phyloP scores from a whole-genome alignment of 2,329 filamentous ascomycete genomes.

The Aspergillus bombycis region DNA sequence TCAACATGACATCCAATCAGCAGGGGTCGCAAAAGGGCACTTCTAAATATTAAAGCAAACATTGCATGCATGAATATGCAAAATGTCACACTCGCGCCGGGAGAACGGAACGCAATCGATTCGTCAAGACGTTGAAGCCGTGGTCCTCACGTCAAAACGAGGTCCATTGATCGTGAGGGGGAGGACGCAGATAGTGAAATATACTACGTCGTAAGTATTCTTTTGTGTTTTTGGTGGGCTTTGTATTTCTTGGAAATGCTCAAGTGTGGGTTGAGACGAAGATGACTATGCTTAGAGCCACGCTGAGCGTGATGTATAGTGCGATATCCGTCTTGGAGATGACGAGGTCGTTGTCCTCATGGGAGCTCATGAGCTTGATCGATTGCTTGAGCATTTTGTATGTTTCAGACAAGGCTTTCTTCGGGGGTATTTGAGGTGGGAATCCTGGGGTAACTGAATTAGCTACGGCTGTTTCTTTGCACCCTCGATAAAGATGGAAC shows the following conservation, averaged over 20 bases:
- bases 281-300: neutral
- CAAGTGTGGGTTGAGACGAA: neutral
- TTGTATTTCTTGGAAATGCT: neutral
- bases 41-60: neutral
- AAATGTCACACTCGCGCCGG: neutral
- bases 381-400: neutral
- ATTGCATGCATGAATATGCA: neutral
- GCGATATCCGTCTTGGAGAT: neutral
- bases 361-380: neutral
- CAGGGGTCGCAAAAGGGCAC: neutral
- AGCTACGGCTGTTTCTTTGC: neutral
- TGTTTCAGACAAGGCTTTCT: neutral
- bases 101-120: neutral
- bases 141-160: neutral
- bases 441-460: neutral
- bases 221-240: neutral
- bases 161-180: neutral
- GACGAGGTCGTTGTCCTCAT: neutral
- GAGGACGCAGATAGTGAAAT: neutral
- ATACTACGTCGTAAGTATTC: neutral
- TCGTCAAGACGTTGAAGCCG: neutral
- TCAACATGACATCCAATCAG: no score
- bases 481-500: neutral
- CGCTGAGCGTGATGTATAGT: neutral
- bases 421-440: neutral